Percentiles rank a stretch among this genome's conserved stretches.
phyloP scores from a whole-genome alignment of 2,329 filamentous ascomycete species.

The Cercospora sp. region DNA sequence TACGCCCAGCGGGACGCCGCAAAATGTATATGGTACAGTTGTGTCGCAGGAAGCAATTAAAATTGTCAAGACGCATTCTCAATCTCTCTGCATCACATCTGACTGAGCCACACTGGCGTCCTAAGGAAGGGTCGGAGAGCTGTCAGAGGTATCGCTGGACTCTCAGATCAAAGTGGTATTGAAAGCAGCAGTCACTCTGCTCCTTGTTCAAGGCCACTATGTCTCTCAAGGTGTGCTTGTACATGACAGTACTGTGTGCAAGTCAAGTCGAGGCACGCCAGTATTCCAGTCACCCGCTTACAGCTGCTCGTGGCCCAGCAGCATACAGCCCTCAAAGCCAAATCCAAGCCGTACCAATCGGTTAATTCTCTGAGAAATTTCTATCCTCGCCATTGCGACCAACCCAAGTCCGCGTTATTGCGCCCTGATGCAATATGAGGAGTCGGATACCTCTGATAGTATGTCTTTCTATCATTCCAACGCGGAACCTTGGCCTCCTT shows the following conservation, averaged over 20 bases:
- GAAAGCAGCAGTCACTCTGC: neutral
- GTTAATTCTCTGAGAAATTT: too few species aligned
- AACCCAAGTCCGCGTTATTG: too few species aligned
- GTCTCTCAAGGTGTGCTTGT: neutral
- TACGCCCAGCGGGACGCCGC: neutral
- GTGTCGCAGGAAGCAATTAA: neutral
- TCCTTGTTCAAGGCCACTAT: neutral
- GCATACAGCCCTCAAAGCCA: too few species aligned
- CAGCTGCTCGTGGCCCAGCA: too few species aligned
- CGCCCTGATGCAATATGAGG: too few species aligned
- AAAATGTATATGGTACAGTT: constrained; percentile 1
- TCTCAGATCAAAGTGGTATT: neutral
- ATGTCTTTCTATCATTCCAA: neutral
- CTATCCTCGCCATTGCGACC: too few species aligned
- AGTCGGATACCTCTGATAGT: neutral
- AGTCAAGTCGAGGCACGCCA: too few species aligned
- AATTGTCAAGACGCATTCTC: neutral
- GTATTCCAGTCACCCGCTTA: too few species aligned
- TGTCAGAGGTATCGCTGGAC: neutral
- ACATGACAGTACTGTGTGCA: neutral
- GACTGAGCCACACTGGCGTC: neutral
- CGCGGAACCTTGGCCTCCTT: neutral
- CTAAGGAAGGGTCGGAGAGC: too few species aligned
- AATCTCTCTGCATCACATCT: neutral
- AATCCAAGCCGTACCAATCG: too few species aligned